Evolutionary conservation across 2,329 filamentous ascomycete species (phyloP), one percentile per base, ranked within the genome.

Genomic region (Bipolaris zeicola): DNA sequence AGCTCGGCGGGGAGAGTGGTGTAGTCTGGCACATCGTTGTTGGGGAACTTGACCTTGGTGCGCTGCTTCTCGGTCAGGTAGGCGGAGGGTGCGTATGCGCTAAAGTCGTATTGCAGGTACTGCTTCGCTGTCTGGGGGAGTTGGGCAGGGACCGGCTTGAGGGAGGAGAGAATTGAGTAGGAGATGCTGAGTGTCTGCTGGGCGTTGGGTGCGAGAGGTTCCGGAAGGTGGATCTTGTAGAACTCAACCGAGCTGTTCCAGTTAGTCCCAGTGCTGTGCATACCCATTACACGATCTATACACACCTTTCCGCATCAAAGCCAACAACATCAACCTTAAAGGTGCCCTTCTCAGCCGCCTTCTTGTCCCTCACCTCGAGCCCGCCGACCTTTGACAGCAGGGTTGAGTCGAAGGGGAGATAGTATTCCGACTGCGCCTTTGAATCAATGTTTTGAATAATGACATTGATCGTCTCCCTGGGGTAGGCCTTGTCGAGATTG

Each of bases 31-130:
- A 96, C 84, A 67, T 91, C 88, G 62, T 84, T 80, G 52, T 86
- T 89, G 45, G 90, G 85, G 67, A 96, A 88, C 81, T 97, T 97
- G 78, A 99, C 79, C 78, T 98, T 96, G 37, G 95, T 98, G 86
- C 97, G 97, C 77, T 99, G 95, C 81, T 96, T 96, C 69, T 85
- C 77, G 13, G 92, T 97, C 16, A 84, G 80, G 80, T 99, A 99
- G 59, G 89, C 88, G 8, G 91, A 96, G 14, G 88, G 89, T 44
- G 83, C 85, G 78, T 96, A 96, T 64, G 90, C 90, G 59, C 91
- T 94, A 81, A 96, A 96, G 53, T 87, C 83, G 81, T 96, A 92
- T 54, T 86, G 83, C 50, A 99, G 87, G 79, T 89, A 97, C 78
- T 99, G 95, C 75, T 89, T 87, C 49, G 92, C 92, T 43, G 87